phyloP scores from a whole-genome alignment of 495 filamentous ascomycete species.

The Aspergillus campestris region DNA sequence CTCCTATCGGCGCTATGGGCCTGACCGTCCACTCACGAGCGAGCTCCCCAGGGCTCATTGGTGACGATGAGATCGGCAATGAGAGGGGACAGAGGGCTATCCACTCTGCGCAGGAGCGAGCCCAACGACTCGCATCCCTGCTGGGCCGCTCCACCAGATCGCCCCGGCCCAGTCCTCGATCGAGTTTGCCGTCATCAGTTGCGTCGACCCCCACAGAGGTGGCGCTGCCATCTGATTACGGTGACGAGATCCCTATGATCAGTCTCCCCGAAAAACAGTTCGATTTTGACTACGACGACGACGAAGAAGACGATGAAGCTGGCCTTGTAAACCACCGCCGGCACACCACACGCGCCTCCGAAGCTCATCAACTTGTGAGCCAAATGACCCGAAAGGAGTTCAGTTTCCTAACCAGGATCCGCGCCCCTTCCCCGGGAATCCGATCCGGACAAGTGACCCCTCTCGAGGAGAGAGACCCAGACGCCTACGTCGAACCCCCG shows the following conservation, averaged over 20 bases:
- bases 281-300: constrained; percentile 19
- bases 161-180: constrained; percentile 20
- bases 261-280: constrained; percentile 28
- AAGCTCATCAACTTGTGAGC: constrained; percentile 27
- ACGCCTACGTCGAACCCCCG: constrained; percentile 61
- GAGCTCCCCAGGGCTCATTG: constrained; percentile 17
- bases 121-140: constrained; percentile 28
- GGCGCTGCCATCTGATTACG: constrained; percentile 22
- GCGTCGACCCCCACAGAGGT: constrained; percentile 25
- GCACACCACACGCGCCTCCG: constrained; percentile 21
- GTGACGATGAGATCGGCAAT: constrained; percentile 28
- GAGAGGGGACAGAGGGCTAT: constrained; percentile 30
- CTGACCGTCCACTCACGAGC: constrained; percentile 22
- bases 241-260: constrained; percentile 35
- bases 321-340: constrained; percentile 17
- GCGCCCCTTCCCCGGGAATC: constrained; percentile 28
- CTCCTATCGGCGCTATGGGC: constrained; percentile 25
- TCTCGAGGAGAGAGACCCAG: constrained; percentile 48
- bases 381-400: constrained; percentile 35
- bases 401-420: constrained; percentile 28
- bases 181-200: constrained; percentile 23
- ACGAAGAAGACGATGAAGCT: constrained; percentile 30
- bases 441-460: constrained; percentile 55
- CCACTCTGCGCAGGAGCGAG: constrained; percentile 26
- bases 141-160: constrained; percentile 26